A percentile compares a stretch with the other conserved stretches of the same genome.
phyloP scores from a whole-genome alignment of 176 grass and related monocot genomes.

The Leersia perrieri region DNA sequence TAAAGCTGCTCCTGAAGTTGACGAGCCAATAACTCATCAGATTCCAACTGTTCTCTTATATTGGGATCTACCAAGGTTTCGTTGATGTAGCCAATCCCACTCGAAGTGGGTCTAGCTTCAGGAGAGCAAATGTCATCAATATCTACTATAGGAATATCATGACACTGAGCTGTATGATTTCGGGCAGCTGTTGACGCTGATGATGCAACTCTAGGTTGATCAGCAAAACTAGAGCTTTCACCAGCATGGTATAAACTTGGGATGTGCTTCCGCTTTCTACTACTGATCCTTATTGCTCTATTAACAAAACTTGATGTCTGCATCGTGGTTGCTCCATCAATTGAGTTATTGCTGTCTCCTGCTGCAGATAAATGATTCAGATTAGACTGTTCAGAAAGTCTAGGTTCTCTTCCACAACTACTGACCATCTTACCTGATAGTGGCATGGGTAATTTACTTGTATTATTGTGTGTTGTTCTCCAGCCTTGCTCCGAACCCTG shows the following conservation, averaged over 20 bases:
- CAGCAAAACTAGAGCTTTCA: constrained; percentile 43
- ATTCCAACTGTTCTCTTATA: constrained; percentile 56
- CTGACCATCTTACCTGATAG: not conserved
- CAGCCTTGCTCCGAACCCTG: constrained; percentile 28
- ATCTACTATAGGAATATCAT: constrained; percentile 57
- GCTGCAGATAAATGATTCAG: constrained; percentile 5
- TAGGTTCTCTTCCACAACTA: constrained; percentile 19
- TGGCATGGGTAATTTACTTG: constrained; percentile 23
- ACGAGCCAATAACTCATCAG: constrained; percentile 85
- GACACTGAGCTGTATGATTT: constrained; percentile 25
- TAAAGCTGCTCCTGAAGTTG: constrained; percentile 90
- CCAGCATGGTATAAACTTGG: constrained; percentile 26
- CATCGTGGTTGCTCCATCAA: not conserved
- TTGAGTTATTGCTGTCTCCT: constrained; percentile 2
- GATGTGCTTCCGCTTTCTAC: constrained; percentile 41
- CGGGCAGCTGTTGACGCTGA: constrained; percentile 32
- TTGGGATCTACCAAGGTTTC: constrained; percentile 29
- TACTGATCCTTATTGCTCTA: constrained; percentile 28
- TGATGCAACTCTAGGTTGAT: constrained; percentile 32
- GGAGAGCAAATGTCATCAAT: constrained; percentile 47
- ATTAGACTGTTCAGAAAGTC: constrained; percentile 29
- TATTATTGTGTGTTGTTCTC: constrained; percentile 45
- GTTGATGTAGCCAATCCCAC: constrained; percentile 14
- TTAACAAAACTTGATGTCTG: constrained; percentile 3
- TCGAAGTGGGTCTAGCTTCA: constrained; percentile 36